Evolutionary conservation across 2,329 filamentous ascomycete species (phyloP), one percentile per base, ranked within the genome.

Genomic region (Aspergillus ochraceoroseus): DNA sequence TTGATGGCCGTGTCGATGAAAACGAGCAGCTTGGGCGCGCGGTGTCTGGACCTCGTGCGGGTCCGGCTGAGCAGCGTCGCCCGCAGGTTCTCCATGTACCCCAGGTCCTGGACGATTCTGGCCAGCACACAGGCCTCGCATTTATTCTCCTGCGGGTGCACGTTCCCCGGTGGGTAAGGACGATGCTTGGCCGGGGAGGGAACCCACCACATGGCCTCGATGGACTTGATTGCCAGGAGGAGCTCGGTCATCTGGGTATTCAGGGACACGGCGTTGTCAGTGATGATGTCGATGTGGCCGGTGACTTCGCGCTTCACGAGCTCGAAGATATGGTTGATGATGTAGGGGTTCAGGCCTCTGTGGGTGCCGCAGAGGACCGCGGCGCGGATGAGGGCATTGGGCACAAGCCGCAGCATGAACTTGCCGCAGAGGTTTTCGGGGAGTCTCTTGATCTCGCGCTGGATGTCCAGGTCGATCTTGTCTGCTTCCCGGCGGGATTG

Each of bases 41-140:
- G 44, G 7, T 52, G 46, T 0, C 52, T 49, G 32, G 40, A 46
- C 0, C 46, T 49, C 3, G 52, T 64, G 7, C 51, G 43, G 3
- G 55, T 64, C 13, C 60, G 61, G 35, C 61, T 59, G 9, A 59
- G 41, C 19, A 65, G 27, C 1, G 54, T 40, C 1, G 52, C 38
- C 1, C 62, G 56, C 7, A 70, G 46, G 29, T 63, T 55, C 12
- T 52, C 52, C 11, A 68, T 23, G 1, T 44, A 44, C 1, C 46
- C 27, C 3, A 54, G 50, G 32, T 63, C 44, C 0, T 43, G 35
- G 1, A 55, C 53, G 8, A 70, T 48, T 0, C 59, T 52, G 5
- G 57, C 50, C 7, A 69, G 28, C 33, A 67, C 65, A 31, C 66
- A 70, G 0, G 59, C 66, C 18, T 62, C 48, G 42, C 66, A 70